Conservation (phyloP, 208 protist genomes). For the Histomonas meleagridis region DNA sequence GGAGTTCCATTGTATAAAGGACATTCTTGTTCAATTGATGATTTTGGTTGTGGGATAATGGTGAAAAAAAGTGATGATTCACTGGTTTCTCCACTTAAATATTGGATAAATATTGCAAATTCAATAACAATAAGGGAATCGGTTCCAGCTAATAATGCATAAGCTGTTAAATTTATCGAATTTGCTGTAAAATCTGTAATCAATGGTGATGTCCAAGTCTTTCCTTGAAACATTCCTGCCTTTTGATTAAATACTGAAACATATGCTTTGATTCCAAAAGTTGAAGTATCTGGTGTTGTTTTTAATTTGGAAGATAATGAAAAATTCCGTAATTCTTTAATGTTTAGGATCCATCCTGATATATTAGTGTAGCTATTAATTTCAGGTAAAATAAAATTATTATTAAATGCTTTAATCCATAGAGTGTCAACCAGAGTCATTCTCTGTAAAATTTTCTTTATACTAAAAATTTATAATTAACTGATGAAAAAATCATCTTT, state of each 20-base stretch:
- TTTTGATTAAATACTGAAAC: not conserved
- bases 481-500: too few species aligned
- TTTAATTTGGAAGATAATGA: slow-evolving; percentile 1
- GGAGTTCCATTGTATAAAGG: not conserved
- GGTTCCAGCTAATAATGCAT: not conserved
- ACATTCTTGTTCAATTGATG: not conserved
- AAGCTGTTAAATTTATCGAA: not conserved
- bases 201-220: slow-evolving; percentile 1
- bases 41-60: not conserved
- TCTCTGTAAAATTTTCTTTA: too few species aligned
- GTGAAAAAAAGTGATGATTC: slow-evolving; percentile 25
- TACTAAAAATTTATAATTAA: too few species aligned
- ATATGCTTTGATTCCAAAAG: not conserved
- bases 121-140: not conserved
- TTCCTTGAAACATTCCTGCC: not conserved
- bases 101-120: not conserved
- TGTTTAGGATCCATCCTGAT: not conserved
- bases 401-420: too few species aligned
- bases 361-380: too few species aligned
- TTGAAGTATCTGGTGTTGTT: not conserved
- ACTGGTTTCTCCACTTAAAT: not conserved
- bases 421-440: too few species aligned
- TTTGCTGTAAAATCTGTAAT: not conserved
- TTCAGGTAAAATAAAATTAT: too few species aligned
- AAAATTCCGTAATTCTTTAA: slow-evolving; percentile 20